Base-by-base conservation (phyloP, 441 rosid species). In the Euphorbia schlechtendalii region DNA sequence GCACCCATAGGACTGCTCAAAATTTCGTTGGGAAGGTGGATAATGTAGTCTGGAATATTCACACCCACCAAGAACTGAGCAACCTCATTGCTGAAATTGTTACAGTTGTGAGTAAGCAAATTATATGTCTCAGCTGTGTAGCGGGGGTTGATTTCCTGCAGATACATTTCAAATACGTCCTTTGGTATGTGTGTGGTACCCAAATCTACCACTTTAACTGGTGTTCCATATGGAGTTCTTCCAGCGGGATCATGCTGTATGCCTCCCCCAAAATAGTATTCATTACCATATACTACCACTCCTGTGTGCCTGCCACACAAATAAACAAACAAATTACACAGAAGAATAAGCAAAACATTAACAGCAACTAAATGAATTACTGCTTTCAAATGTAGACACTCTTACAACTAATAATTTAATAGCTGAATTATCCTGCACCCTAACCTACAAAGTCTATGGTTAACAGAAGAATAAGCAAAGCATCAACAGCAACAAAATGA, bases 1-100 rank as follows among this genome's bases (percentile, higher is more conserved):
- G 89, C 82, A 57, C 97, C 97, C 97, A 90, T 89, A 13, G 99
- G 99, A 69, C 99, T 90, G 84, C 76, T 83, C 84, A 88, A 64
- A 67, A 94, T 91, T 71, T 89, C 97, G 54, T 71, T 89, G 5
- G 99, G 99, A 3, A 94, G 93, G 71, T 84, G 78, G 70, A 90
- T 76, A 76, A 94, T 87, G 73, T 90, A 90, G 24, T 89, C 94
- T 0, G 99, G 99, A 63, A 94, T 90, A 1, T 75, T 68, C 27
- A 77, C 76, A 70, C 94, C 93, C 5, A 89, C 96, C 73, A 94
- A 73, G 84, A 94, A 94, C 71, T 89, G 97, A 43, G 92, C 76
- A 61, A 94, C 86, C 79, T 94, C 99, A 41, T 84, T 87, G 77
- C 87, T 89, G 71, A 94, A 94, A 81, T 89, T 90, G 80, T 94